These are phyloP conservation scores for Tylopilus subfusipes DNA, from an alignment of 768 basidiomycete genomes.

Conservation along the genomic window DNA sequence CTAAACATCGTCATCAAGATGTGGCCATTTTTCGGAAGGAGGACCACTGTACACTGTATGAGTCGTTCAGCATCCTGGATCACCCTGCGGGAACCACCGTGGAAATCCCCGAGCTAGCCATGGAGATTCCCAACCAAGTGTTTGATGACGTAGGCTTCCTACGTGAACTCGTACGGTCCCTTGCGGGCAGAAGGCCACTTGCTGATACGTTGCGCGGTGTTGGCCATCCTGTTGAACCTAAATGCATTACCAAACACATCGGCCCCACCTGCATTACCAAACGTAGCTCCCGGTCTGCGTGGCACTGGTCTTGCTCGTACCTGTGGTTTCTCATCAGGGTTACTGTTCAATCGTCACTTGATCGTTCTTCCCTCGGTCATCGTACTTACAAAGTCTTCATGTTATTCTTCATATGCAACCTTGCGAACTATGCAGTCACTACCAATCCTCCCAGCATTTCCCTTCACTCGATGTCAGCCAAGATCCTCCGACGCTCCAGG, in stretches of 20 bases:
- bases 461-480: not conserved
- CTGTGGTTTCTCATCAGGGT: not conserved
- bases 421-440: not conserved
- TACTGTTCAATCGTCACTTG: not conserved
- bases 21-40: not conserved
- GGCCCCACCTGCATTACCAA: not conserved
- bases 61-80: not conserved
- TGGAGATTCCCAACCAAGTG: not conserved
- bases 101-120: not conserved
- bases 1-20: too few relatives aligned
- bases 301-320: not conserved
- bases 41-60: not conserved
- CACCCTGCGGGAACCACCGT: not conserved
- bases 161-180: not conserved
- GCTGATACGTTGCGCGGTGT: not conserved
- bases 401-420: not conserved
- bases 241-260: not conserved
- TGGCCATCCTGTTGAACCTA: not conserved
- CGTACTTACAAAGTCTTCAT: not conserved
- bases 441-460: not conserved
- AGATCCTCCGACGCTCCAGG: not conserved
- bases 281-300: too few relatives aligned
- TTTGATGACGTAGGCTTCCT: not conserved
- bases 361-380: not conserved
- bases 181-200: not conserved